Percentiles rank a stretch among this genome's conserved stretches.
These are phyloP conservation scores for Thecamonas trahens DNA, from an alignment of 78 protist species.

Conservation along the genomic window DNA sequence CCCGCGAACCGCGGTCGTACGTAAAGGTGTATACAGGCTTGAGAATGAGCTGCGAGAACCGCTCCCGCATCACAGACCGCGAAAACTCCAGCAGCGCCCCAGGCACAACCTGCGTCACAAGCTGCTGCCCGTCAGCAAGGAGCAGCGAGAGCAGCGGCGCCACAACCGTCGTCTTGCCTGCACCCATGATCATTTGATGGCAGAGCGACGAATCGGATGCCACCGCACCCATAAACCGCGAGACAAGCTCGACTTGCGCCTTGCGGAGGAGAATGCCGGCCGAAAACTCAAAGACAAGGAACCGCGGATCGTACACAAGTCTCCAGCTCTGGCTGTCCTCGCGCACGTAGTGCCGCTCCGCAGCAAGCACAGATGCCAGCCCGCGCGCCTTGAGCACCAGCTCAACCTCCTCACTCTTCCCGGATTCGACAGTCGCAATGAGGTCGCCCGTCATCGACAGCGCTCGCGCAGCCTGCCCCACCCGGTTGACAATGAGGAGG, in stretches of 20 bases:
- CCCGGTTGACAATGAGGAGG: not conserved
- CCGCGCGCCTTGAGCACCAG: not conserved
- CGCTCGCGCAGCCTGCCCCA: slow-evolving; percentile 8
- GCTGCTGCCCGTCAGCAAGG: slow-evolving; percentile 38
- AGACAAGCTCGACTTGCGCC: slow-evolving; percentile 10
- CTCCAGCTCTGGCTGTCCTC: not conserved
- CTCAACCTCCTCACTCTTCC: too few relatives aligned
- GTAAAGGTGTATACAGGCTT: slow-evolving; percentile 47
- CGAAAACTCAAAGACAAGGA: slow-evolving; percentile 23
- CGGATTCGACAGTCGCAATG: too few relatives aligned
- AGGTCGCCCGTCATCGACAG: not conserved
- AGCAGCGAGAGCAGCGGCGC: slow-evolving; percentile 52
- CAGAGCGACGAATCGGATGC: too few relatives aligned
- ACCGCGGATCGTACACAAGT: slow-evolving; percentile 26
- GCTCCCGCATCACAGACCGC: slow-evolving; percentile 27
- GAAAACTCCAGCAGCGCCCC: slow-evolving; percentile 41
- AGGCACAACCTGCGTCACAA: slow-evolving; percentile 47
- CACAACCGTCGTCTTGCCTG: slow-evolving; percentile 71
- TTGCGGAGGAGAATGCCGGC: slow-evolving; percentile 3
- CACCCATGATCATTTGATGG: slow-evolving; percentile 67
- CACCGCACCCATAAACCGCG: not conserved
- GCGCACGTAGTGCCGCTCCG: not conserved
- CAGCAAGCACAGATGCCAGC: slow-evolving; percentile 6
- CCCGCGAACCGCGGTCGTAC: too few relatives aligned
- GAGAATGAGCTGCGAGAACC: slow-evolving; percentile 45